These are phyloP conservation scores for Dactylis glomerata DNA, from an alignment of 176 grass and related monocot species.

Conservation along the genomic window DNA sequence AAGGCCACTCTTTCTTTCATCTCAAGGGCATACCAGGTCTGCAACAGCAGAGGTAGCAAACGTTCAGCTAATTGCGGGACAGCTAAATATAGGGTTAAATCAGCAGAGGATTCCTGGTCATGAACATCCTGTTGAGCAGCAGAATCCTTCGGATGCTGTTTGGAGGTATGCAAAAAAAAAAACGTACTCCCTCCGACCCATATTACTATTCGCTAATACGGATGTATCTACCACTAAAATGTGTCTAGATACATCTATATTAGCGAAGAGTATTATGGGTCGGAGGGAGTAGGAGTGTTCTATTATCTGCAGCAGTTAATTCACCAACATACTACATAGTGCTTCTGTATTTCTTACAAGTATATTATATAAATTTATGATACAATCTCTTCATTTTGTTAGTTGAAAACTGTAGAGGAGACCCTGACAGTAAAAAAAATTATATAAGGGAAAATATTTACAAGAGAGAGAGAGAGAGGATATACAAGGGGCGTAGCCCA, in stretches of 20 bases:
- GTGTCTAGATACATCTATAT: too few species aligned
- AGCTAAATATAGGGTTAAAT: slow-evolving; percentile 61
- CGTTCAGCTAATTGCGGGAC: slow-evolving; percentile 64
- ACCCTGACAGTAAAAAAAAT: too few species aligned
- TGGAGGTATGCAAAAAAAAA: slow-evolving; percentile 64
- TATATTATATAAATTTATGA: slow-evolving; percentile 4
- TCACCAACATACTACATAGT: neutral
- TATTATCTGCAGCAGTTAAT: slow-evolving; percentile 11
- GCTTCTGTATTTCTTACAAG: neutral
- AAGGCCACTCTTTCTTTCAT: slow-evolving; percentile 71
- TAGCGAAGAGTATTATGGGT: too few species aligned
- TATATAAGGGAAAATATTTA: too few species aligned
- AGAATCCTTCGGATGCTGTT: slow-evolving; percentile 64
- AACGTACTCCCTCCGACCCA: too few species aligned
- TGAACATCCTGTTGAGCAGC: slow-evolving; percentile 59
- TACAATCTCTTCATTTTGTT: neutral
- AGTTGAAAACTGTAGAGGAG: too few species aligned
- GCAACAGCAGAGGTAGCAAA: slow-evolving; percentile 32
- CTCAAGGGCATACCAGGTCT: slow-evolving; percentile 52
- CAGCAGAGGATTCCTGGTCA: slow-evolving; percentile 57
- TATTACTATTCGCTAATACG: too few species aligned
- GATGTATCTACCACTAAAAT: too few species aligned
- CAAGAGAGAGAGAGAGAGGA: too few species aligned
- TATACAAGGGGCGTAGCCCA: too few species aligned
- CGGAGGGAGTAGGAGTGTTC: too few species aligned